Evolutionary conservation across 805 yeast genomes (phyloP).

Genomic region (Myxozyma mucilagina): DNA sequence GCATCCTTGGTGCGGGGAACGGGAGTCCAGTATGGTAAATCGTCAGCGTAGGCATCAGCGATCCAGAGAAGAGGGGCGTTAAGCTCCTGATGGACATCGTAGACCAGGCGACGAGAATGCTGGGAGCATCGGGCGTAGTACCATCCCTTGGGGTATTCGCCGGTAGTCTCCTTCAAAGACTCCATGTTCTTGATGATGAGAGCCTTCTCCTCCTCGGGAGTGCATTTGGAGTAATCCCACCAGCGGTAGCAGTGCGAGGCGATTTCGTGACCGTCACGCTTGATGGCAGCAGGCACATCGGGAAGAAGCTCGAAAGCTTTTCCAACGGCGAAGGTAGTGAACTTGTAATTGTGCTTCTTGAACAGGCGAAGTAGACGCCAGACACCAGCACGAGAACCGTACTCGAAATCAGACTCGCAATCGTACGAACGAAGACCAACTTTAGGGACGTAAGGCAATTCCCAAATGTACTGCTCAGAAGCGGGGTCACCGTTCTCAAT

Average conservation of each 20-base stretch:
- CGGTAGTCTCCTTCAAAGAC: slow-evolving; percentile 40
- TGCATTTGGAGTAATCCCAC: slow-evolving; percentile 39
- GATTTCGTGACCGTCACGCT: slow-evolving; percentile 45
- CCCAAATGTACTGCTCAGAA: slow-evolving; percentile 37
- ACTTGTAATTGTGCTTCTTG: slow-evolving; percentile 39
- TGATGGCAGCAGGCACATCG: slow-evolving; percentile 42
- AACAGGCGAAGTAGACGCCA: slow-evolving; percentile 43
- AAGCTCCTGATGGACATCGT: slow-evolving; percentile 42
- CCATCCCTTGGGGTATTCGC: slow-evolving; percentile 44
- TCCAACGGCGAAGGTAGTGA: slow-evolving; percentile 46
- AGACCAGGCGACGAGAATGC: slow-evolving; percentile 41
- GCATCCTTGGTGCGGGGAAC: slow-evolving; percentile 37
- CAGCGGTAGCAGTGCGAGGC: slow-evolving; percentile 45
- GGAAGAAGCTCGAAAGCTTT: slow-evolving; percentile 43
- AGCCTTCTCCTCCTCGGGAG: slow-evolving; percentile 41
- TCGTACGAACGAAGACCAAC: slow-evolving; percentile 36
- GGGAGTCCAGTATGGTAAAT: slow-evolving; percentile 44
- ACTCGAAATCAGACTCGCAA: slow-evolving; percentile 42
- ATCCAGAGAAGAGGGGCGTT: slow-evolving; percentile 41
- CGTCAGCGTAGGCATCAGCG: slow-evolving; percentile 44
- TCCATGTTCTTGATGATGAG: slow-evolving; percentile 40
- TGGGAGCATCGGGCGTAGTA: slow-evolving; percentile 43
- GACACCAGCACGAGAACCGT: slow-evolving; percentile 42
- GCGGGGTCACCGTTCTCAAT: slow-evolving; percentile 40
- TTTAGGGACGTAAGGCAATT: slow-evolving; percentile 32